Percentiles rank a stretch among this genome's conserved stretches.
Evolutionary conservation across 2,329 filamentous ascomycete species (phyloP).

Genomic region (Chalaropsis thielavioides): DNA sequence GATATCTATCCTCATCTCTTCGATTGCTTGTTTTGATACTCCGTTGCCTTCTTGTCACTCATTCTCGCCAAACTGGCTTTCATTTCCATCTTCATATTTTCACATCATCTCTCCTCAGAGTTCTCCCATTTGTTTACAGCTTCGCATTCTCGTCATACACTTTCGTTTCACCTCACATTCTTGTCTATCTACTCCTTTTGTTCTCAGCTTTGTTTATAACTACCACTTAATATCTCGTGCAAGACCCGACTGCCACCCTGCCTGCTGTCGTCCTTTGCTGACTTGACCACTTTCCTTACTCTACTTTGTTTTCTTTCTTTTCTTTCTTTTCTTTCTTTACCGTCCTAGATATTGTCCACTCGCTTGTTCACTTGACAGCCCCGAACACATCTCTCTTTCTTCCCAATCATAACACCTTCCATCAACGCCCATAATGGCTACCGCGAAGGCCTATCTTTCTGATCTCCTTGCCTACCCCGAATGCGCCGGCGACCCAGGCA

Average conservation of each 20-base stretch:
- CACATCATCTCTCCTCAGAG: neutral
- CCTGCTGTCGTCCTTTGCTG: neutral
- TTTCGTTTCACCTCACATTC: neutral
- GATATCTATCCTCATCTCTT: neutral
- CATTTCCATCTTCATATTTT: neutral
- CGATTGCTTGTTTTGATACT: neutral
- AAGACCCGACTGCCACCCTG: neutral
- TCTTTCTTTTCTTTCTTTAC: no score
- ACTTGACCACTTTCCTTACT: neutral
- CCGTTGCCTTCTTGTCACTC: neutral
- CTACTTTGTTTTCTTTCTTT: neutral
- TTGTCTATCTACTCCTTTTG: neutral
- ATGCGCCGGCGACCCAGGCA: neutral
- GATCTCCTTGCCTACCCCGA: slow-evolving; percentile 9
- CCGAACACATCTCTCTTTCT: no score
- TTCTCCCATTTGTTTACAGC: neutral
- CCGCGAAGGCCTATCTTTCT: slow-evolving; percentile 9
- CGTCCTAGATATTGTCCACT: no score
- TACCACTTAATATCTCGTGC: neutral
- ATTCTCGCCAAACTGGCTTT: neutral
- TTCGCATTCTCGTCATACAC: neutral
- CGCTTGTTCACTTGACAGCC: no score
- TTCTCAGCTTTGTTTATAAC: neutral
- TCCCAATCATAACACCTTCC: no score
- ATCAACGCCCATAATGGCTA: slow-evolving; percentile 4